Base-by-base conservation (phyloP, 352 stramenopile species). In the Pythium rhizo-oryzae region DNA sequence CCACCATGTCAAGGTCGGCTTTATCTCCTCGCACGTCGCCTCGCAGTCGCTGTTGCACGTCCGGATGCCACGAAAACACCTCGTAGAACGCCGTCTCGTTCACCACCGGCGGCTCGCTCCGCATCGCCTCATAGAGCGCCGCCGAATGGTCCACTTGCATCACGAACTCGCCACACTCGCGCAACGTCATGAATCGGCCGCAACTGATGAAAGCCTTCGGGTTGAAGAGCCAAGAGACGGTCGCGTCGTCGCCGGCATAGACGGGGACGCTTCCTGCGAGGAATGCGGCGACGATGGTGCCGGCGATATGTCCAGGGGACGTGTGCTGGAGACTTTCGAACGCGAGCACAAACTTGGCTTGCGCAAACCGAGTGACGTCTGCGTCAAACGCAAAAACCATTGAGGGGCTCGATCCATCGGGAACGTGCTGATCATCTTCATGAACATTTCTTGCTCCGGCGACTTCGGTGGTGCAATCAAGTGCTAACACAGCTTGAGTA, bases 281-380 rank as follows among this genome's bases (percentile, higher is more conserved):
- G 51, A 88, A 82, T 8, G 81, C 79, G 28, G 84, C 84, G 8
- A 84, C 74, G 23, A 92, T 46, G 47, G 84, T 82, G 57, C 87
- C 78, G 1, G 76, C 85, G 25, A 89, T 68, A 43, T 87, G 89
- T 33, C 81, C 84, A 1, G 72, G 53, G 3, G 55, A 33, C 28
- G 2, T 63, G 4, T 25, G 12, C 2, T 61, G 46, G 4, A 54
- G 62, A 60, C 87, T 86, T 59, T 92, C 77, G 13, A 92, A 89
- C 9, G 79, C 79, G 54, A 92, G 71, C 11, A 81, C 78, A 35
- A 92, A 90, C 37, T 79, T 82, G 70, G 79, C 84, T 19, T 44
- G 33, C 8, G 41, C 13, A 15, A 21, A 47, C 8, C 41, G 41
- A 15, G 21, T 8, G 41, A 41, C n/a, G n/a, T n/a, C n/a, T n/a